These are phyloP conservation scores for Rhodotorula taiwanensis DNA, from an alignment of 768 basidiomycete genomes.

Conservation along the genomic window DNA sequence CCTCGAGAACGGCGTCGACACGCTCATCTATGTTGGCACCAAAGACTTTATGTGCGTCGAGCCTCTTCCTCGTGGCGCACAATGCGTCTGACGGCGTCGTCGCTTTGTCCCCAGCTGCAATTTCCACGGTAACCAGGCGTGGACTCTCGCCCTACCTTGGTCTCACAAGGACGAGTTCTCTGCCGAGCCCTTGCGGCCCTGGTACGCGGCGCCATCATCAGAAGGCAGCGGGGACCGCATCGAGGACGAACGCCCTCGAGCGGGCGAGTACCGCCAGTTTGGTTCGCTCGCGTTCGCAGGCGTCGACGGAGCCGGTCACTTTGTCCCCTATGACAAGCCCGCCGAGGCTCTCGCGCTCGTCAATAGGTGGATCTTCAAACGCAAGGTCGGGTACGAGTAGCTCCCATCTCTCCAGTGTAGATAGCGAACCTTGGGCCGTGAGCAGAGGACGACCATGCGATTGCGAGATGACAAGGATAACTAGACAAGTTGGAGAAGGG, in stretches of 20 bases:
- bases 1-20: slow-evolving; percentile 33
- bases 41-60: slow-evolving; percentile 35
- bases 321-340: slow-evolving; percentile 39
- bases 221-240: not conserved
- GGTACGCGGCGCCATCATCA: slow-evolving; percentile 16
- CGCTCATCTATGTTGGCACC: slow-evolving; percentile 33
- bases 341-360: slow-evolving; percentile 34
- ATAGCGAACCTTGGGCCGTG: no score
- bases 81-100: no score
- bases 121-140: slow-evolving; percentile 25
- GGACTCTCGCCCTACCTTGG: slow-evolving; percentile 30
- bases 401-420: no score
- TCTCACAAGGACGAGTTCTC: slow-evolving; percentile 14
- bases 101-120: slow-evolving; percentile 17
- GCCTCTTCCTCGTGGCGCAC: no score
- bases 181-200: slow-evolving; percentile 14
- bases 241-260: slow-evolving; percentile 3
- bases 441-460: no score
- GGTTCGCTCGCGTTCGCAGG: slow-evolving; percentile 39
- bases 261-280: slow-evolving; percentile 31
- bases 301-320: slow-evolving; percentile 35
- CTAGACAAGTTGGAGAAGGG: no score
- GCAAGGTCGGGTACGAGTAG: slow-evolving; percentile 12
- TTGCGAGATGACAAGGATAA: no score
- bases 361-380: slow-evolving; percentile 20